A percentile compares a stretch with the other conserved stretches of the same genome.
phyloP scores from a whole-genome alignment of 352 stramenopile species.

The Phytophthora ramorum region DNA sequence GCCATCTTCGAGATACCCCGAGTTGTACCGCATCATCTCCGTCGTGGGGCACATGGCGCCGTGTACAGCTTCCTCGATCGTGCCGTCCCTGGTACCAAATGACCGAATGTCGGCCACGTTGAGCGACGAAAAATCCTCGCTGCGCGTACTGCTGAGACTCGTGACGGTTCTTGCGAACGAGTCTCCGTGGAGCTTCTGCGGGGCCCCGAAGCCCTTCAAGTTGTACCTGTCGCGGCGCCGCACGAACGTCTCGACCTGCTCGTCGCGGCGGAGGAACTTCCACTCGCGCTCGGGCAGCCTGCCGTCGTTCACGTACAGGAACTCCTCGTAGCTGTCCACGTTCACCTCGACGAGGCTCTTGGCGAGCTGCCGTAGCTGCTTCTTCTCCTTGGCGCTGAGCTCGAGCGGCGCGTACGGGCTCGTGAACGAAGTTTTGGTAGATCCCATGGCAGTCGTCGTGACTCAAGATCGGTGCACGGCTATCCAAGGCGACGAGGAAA shows the following conservation, averaged over 20 bases:
- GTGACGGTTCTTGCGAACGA: conserved; percentile 11
- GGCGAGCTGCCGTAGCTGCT: conserved; percentile 19
- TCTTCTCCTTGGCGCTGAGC: conserved; percentile 15
- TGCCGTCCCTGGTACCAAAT: conserved; percentile 10
- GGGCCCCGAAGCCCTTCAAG: conserved; percentile 15
- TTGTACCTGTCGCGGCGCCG: conserved; percentile 21
- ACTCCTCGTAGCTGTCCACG: conserved; percentile 27
- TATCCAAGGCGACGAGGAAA: conserved; percentile 10
- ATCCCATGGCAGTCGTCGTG: conserved; percentile 7
- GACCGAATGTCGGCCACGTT: conserved; percentile 23
- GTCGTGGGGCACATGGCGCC: conserved; percentile 23
- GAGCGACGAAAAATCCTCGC: conserved; percentile 19
- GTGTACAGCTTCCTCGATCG: conserved; percentile 31
- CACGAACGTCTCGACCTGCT: conserved; percentile 24
- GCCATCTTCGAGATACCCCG: conserved; percentile 26
- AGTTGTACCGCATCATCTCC: conserved; percentile 29
- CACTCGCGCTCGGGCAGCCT: conserved; percentile 12
- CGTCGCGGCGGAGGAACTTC: conserved; percentile 22
- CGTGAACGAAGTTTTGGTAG: conserved; percentile 10
- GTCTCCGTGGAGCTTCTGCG: conserved; percentile 22
- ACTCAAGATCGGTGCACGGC: neutral
- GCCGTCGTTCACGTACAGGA: conserved; percentile 10
- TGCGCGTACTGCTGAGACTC: conserved; percentile 13
- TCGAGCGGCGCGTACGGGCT: conserved; percentile 21
- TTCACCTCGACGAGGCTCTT: conserved; percentile 21